These are phyloP conservation scores for Fraxinus americana DNA, from an alignment of 257 asterid genomes.

Conservation along the genomic window DNA sequence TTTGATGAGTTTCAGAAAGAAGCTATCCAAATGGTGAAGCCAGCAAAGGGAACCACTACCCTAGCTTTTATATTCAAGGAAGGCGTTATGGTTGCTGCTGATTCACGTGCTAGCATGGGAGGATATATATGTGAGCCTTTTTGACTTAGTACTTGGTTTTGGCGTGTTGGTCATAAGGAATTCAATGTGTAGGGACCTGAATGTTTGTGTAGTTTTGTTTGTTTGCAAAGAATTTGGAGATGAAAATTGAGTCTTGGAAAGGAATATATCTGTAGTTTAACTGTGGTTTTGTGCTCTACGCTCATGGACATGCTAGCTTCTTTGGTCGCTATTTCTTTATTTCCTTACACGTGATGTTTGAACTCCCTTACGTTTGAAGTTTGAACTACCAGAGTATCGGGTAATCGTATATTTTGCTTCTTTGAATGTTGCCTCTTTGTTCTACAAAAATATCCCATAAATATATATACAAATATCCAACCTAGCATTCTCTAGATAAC, in stretches of 20 bases:
- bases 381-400: background rate
- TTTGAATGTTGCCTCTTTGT: background rate
- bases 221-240: background rate
- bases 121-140: slow-evolving; percentile 85
- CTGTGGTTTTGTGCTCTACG: background rate
- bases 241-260: background rate
- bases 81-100: slow-evolving; percentile 96
- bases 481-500: too few relatives aligned
- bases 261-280: background rate
- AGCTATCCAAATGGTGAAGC: slow-evolving; percentile 96
- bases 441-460: too few relatives aligned
- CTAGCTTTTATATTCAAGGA: slow-evolving; percentile 85
- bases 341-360: background rate
- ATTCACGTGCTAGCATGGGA: slow-evolving; percentile 99
- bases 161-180: background rate
- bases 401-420: background rate
- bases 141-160: background rate
- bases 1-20: slow-evolving; percentile 94
- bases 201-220: background rate
- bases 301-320: background rate
- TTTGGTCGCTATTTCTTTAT: background rate
- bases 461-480: too few relatives aligned
- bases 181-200: background rate
- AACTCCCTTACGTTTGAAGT: background rate
- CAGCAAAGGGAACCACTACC: slow-evolving; percentile 94